A percentile compares a stretch with the other conserved stretches of the same genome.
Conservation (phyloP, 176 grass and related monocot species). For the Hsuehochloa calcarea region DNA sequence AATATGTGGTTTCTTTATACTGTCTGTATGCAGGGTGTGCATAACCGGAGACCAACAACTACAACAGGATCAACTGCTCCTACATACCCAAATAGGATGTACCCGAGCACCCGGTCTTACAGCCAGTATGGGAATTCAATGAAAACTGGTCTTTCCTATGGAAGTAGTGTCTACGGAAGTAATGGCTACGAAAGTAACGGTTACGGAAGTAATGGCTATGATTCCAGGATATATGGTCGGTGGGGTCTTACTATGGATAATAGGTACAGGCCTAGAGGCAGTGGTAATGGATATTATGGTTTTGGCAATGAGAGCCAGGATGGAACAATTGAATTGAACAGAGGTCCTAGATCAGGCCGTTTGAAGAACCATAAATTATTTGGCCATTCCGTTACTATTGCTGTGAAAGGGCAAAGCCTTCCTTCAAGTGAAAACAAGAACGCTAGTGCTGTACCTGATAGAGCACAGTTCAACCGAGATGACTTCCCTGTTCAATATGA, state of each 20-base stretch:
- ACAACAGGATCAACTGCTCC: conserved; percentile 52
- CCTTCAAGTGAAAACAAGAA: conserved; percentile 50
- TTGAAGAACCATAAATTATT: conserved; percentile 76
- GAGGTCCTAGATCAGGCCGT: conserved; percentile 75
- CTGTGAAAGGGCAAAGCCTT: conserved; percentile 63
- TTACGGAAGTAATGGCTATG: conserved; percentile 59
- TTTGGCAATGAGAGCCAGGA: conserved; percentile 75
- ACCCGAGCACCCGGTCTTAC: conserved; percentile 58
- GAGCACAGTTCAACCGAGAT: conserved; percentile 61
- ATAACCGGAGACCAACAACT: conserved; percentile 46
- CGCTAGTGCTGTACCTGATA: conserved; percentile 51
- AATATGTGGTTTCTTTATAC: neutral
- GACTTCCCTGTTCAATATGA: conserved; percentile 71
- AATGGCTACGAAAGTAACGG: conserved; percentile 14
- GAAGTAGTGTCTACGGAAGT: neutral
- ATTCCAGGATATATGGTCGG: conserved; percentile 66
- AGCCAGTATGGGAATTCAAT: conserved; percentile 60
- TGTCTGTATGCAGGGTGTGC: conserved; percentile 39
- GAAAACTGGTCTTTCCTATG: conserved; percentile 54
- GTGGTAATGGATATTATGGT: conserved; percentile 60
- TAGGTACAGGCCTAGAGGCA: conserved; percentile 73
- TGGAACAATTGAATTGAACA: conserved; percentile 84
- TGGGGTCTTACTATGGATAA: conserved; percentile 58
- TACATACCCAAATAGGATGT: conserved; percentile 70
- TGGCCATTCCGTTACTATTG: conserved; percentile 64